Evolutionary conservation across 2,329 filamentous ascomycete species (phyloP), one percentile per base, ranked within the genome.

Genomic region (Cordyceps cicadae): DNA sequence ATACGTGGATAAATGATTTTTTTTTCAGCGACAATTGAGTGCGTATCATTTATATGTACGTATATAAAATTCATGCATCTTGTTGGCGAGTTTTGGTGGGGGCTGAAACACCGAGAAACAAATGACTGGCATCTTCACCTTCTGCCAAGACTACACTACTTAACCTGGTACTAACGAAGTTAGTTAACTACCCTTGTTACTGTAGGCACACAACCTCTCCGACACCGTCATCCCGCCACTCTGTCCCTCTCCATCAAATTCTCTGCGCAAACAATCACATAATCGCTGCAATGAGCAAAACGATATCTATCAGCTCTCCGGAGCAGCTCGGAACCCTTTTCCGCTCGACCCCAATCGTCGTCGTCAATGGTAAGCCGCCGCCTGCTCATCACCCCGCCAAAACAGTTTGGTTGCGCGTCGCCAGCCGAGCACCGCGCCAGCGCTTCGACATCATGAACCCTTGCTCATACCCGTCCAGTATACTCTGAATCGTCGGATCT

Each of bases 401-500:
- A 50, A 45, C 37, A 52, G 51, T 56, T 53, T 58, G 51, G 32
- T 50, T 49, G 39, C 57, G 68, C 63, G 19, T 29, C 56, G 48
- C 57, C 62, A 49, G 61, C 60, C 26, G n/a, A n/a, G 52, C 5
- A 41, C 17, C n/a, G 39, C 56, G n/a, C 26, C 14, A 9, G 37
- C 39, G 34, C 34, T 37, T 37, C 34, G 11, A 11, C 9, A 3
- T 37, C 12, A 12, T 11, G 12, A 14, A 11, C 2, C 34, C 2
- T n/a, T 43, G 39, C 39, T n/a, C n/a, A 43, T 62, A 15, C 55
- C 17, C 14, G n/a, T 29, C 14, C 45, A 96, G 91, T 97, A 80
- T 93, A 90, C 69, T 90, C 92, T 69, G 87, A 90, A 70, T 94
- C 89, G 87, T 96, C 89, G 70, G 87, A 79, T 39, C 89, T 91